A percentile compares a stretch with the other conserved stretches of the same genome.
Conservation (phyloP, 2,329 filamentous ascomycete species). For the Moelleriella libera region DNA sequence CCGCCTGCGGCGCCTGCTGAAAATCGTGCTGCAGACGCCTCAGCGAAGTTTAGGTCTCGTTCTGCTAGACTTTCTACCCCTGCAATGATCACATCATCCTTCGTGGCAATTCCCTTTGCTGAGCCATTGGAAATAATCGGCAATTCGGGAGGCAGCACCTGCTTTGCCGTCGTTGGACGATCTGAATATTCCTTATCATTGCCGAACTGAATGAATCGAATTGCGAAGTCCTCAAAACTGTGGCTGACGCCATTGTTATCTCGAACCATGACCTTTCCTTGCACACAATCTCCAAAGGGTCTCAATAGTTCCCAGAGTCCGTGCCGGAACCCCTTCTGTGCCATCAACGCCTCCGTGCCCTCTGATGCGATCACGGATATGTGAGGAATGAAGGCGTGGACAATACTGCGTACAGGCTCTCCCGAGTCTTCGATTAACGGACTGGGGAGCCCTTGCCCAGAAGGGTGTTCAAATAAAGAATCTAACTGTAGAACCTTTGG, state of each 20-base stretch:
- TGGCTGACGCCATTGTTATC: slow-evolving; percentile 79
- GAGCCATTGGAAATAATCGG: not conserved
- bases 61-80: slow-evolving; percentile 73
- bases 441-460: slow-evolving; percentile 29
- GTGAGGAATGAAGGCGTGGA: slow-evolving; percentile 78
- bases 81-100: slow-evolving; percentile 25
- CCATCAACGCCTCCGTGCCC: slow-evolving; percentile 69
- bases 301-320: slow-evolving; percentile 76
- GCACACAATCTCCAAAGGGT: slow-evolving; percentile 79
- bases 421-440: slow-evolving; percentile 29
- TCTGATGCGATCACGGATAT: slow-evolving; percentile 76
- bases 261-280: slow-evolving; percentile 77
- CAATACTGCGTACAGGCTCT: slow-evolving; percentile 51
- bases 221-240: slow-evolving; percentile 76
- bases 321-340: slow-evolving; percentile 69
- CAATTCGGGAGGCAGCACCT: not conserved
- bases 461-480: slow-evolving; percentile 39
- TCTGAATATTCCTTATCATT: slow-evolving; percentile 39
- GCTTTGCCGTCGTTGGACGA: slow-evolving; percentile 7
- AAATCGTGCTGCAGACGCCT: slow-evolving; percentile 35
- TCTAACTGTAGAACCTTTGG: slow-evolving; percentile 41
- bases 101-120: slow-evolving; percentile 12
- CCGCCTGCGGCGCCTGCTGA: slow-evolving; percentile 21
- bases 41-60: slow-evolving; percentile 62
- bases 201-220: slow-evolving; percentile 68